phyloP scores from a whole-genome alignment of 306 rosid species.

The Casuarina cunninghamiana region DNA sequence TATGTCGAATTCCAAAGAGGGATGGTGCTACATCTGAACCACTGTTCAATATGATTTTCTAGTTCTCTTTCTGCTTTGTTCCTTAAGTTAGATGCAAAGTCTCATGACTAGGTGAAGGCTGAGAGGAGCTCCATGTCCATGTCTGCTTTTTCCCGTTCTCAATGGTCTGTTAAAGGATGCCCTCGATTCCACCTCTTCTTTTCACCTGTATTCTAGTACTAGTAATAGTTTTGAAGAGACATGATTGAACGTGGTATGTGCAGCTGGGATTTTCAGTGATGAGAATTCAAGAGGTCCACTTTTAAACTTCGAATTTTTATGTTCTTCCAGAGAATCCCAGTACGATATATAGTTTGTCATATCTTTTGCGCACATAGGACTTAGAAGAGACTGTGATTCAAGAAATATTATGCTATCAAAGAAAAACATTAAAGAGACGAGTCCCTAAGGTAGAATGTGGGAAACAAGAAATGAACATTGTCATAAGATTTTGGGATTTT shows the following conservation, averaged over 20 bases:
- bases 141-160: neutral
- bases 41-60: conserved; percentile 11
- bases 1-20: conserved; percentile 39
- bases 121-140: neutral
- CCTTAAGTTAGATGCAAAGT: neutral
- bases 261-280: neutral
- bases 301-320: neutral
- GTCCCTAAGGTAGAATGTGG: neutral
- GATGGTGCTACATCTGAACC: conserved; percentile 25
- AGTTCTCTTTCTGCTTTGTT: neutral
- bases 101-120: neutral
- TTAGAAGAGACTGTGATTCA: no score
- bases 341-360: no score
- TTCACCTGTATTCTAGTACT: neutral
- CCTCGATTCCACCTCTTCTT: neutral
- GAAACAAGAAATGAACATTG: neutral
- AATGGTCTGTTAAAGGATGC: neutral
- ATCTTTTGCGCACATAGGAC: no score
- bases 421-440: no score
- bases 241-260: neutral
- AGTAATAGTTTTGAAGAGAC: neutral
- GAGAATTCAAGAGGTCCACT: neutral
- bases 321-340: neutral
- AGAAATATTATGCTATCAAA: no score
- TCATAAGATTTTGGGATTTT: neutral